These are phyloP conservation scores for Polysphondylium violaceum DNA, from an alignment of 78 protist species.

Conservation along the genomic window DNA sequence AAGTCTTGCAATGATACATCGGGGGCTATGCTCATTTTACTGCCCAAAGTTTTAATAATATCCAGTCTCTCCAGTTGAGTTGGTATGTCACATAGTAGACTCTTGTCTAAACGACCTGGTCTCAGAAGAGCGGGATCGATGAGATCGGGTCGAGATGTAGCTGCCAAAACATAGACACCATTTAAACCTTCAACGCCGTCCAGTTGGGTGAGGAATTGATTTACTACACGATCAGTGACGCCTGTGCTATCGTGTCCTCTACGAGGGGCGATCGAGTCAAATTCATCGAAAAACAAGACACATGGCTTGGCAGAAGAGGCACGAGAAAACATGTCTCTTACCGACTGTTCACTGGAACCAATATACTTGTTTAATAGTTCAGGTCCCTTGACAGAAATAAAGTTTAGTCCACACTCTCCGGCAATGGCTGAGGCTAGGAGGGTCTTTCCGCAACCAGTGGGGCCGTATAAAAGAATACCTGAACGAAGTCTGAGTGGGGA, in stretches of 20 bases:
- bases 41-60: constrained; percentile 65
- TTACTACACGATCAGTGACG: constrained; percentile 97
- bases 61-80: constrained; percentile 45
- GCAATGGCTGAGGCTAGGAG: constrained; percentile 89
- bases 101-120: constrained; percentile 96
- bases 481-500: constrained; percentile 79
- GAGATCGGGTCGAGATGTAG: constrained; percentile 92
- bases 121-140: constrained; percentile 97
- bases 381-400: constrained; percentile 95
- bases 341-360: constrained; percentile 93
- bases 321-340: constrained; percentile 89
- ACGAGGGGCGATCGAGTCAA: constrained; percentile 93
- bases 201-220: constrained; percentile 92
- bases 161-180: constrained; percentile 94
- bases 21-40: constrained; percentile 47
- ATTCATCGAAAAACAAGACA: constrained; percentile 96
- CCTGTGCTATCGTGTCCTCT: constrained; percentile 91
- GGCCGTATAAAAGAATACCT: constrained; percentile 94
- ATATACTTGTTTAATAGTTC: constrained; percentile 96
- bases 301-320: constrained; percentile 95
- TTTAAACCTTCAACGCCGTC: constrained; percentile 95
- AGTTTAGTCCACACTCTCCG: constrained; percentile 88
- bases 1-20: constrained; percentile 67
- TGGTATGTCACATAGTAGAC: constrained; percentile 85
- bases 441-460: constrained; percentile 97